phyloP scores from a whole-genome alignment of 2,329 filamentous ascomycete genomes.

The Sporothrix pseudoabietina region DNA sequence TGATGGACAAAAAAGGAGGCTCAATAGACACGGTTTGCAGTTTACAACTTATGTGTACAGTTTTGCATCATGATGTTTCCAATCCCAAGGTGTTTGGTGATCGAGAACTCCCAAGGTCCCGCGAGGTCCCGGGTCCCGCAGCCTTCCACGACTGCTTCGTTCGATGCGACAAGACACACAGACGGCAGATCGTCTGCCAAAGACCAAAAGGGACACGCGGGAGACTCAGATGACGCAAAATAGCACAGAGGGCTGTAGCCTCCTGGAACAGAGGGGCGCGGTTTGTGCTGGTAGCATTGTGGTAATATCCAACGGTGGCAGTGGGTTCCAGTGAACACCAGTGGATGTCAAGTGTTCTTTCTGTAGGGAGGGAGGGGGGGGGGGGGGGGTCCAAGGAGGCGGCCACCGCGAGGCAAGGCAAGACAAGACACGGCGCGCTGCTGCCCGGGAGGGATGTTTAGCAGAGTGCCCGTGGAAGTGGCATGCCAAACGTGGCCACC shows the following conservation, averaged over 20 bases:
- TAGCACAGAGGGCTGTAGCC: background rate
- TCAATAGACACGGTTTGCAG: background rate
- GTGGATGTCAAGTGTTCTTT: background rate
- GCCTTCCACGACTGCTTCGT: background rate
- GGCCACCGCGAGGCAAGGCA: background rate
- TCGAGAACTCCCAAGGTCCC: background rate
- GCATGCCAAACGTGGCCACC: background rate
- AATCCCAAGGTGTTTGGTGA: background rate
- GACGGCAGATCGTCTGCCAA: background rate
- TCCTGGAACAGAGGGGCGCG: background rate
- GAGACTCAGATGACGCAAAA: conserved; percentile 5
- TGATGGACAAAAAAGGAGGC: background rate
- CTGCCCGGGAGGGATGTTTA: background rate
- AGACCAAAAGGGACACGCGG: background rate
- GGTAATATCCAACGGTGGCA: background rate
- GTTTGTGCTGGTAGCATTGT: background rate
- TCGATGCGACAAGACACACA: background rate
- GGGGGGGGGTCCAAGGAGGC: background rate
- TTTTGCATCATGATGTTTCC: background rate
- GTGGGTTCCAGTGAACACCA: background rate
- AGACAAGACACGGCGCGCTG: background rate
- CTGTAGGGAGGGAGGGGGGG: background rate
- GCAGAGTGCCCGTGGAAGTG: background rate
- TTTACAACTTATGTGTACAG: background rate
- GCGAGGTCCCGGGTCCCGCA: background rate